These are phyloP conservation scores for Dryadomyces quercus-mongolicae DNA, from an alignment of 2,329 filamentous ascomycete species.

Conservation along the genomic window DNA sequence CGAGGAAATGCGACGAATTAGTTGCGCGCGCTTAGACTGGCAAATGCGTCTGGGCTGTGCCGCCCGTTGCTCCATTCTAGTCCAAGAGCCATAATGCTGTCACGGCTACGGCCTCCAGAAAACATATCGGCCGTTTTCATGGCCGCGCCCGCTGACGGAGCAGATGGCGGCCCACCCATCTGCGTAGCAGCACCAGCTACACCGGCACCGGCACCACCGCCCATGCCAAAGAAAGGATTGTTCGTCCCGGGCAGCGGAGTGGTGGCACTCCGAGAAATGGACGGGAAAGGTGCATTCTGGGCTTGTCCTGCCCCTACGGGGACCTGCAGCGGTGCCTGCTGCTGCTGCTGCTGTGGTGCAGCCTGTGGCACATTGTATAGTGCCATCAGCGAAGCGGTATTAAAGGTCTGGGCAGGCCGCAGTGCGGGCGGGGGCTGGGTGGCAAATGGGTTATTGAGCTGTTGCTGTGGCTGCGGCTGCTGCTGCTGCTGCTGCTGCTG, in stretches of 20 bases:
- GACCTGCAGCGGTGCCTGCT: constrained; percentile 15
- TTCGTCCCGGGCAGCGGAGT: constrained; percentile 26
- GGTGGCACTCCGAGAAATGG: constrained; percentile 18
- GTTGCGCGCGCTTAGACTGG: constrained; percentile 56
- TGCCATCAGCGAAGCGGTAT: constrained; percentile 66
- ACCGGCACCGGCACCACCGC: constrained; percentile 11
- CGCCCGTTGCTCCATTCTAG: constrained; percentile 57
- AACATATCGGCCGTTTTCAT: constrained; percentile 7
- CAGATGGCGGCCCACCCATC: constrained; percentile 2
- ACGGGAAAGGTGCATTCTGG: constrained; percentile 14
- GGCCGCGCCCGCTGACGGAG: constrained; percentile 7
- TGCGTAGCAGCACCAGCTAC: constrained; percentile 11
- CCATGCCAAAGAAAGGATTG: constrained; percentile 43
- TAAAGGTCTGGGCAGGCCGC: constrained; percentile 25
- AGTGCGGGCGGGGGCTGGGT: constrained; percentile 19
- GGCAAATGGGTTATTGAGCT: constrained; percentile 19
- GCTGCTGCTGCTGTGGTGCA: constrained; percentile 24
- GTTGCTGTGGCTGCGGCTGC: constrained; percentile 3
- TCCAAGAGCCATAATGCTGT: constrained; percentile 58
- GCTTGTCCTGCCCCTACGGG: constrained; percentile 2
- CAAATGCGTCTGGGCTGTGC: constrained; percentile 71
- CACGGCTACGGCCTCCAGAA: constrained; percentile 45
- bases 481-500: not conserved
- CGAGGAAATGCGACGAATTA: constrained; percentile 11
- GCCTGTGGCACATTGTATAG: constrained; percentile 54